These are phyloP conservation scores for Globisporangium uncinulatum DNA, from an alignment of 352 stramenopile genomes.

Conservation along the genomic window DNA sequence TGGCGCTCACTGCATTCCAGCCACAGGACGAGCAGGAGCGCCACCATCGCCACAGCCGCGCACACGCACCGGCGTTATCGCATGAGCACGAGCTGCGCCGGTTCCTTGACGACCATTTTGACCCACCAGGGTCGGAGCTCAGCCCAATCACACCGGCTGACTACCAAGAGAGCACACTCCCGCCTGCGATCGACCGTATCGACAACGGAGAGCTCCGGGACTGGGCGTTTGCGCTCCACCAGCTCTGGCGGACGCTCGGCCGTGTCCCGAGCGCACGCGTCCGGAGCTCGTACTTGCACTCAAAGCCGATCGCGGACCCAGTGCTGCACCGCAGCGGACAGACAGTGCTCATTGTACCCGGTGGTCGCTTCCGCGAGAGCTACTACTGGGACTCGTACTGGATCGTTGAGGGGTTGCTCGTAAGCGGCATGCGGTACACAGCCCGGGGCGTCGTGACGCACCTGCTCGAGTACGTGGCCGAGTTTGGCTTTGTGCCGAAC, in stretches of 20 bases:
- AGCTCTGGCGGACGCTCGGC: slow-evolving; percentile 69
- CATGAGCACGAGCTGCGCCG: slow-evolving; percentile 39
- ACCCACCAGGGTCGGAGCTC: slow-evolving; percentile 70
- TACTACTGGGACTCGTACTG: slow-evolving; percentile 95
- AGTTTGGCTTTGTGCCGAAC: slow-evolving; percentile 89
- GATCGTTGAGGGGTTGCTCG: slow-evolving; percentile 86
- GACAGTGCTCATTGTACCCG: slow-evolving; percentile 82
- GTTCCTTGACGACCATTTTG: slow-evolving; percentile 84
- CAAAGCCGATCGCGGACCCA: slow-evolving; percentile 32
- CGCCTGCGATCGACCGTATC: slow-evolving; percentile 52
- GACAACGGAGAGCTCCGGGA: slow-evolving; percentile 38
- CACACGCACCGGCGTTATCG: slow-evolving; percentile 1
- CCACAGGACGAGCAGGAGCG: background rate
- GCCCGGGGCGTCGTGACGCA: slow-evolving; percentile 81
- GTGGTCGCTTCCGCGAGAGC: slow-evolving; percentile 87
- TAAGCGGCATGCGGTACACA: slow-evolving; percentile 75
- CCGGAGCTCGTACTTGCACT: slow-evolving; percentile 48
- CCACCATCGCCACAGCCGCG: too few species aligned
- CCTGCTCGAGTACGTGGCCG: slow-evolving; percentile 79
- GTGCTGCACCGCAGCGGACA: slow-evolving; percentile 21
- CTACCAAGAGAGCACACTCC: slow-evolving; percentile 44
- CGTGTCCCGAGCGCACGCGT: slow-evolving; percentile 46
- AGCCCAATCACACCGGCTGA: slow-evolving; percentile 62
- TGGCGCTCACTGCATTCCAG: slow-evolving; percentile 52
- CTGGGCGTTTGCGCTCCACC: slow-evolving; percentile 70